Base-by-base conservation (phyloP, 2,329 filamentous ascomycete species). In the Pseudopithomyces maydicus region DNA sequence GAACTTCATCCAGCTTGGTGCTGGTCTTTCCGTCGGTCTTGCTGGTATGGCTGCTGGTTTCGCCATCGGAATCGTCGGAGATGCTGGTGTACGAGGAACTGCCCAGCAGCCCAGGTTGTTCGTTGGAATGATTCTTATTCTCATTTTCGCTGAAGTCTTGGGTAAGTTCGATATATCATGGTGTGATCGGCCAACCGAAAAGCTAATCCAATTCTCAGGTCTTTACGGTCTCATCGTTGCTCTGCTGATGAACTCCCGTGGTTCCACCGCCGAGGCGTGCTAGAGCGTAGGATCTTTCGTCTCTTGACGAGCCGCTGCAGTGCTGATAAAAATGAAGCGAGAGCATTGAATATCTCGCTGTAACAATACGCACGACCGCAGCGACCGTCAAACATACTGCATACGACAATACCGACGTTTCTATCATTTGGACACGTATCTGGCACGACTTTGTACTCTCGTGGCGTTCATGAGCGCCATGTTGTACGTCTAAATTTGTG, bases 101-200 rank as follows among this genome's bases (percentile, higher is more conserved):
- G 90, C 91, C 56, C 90, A 93, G 77, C 90, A 93, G 78, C 90
- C 90, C 61, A 85, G 90, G 77, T 85, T 96, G 68, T 97, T 96
- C 81, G 92, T 97, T 76, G 93, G 93, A 81, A 97, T 97, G 92
- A 96, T 97, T 81, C 80, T 97, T 78, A 97, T 97, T 84, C 91
- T 97, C 82, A 97, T 97, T 94, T 97, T 97, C 85, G 93, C 93
- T 69, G 93, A 97, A 94, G 93, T 97, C 69, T 82, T 97, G 89
- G 93, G 92, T 95, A 84, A 62, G 89, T 83, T 49, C 64, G 52
- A 15, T 39, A 15, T 39, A 32, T 17, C 8, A 6, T 12, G 15
- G n/a, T 17, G 29, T 15, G 17, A 23, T 12, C 3, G 2, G 10
- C 19, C 15, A 7, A 23, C n/a, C 15, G 19, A 14, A 6, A 38